Base-by-base conservation (phyloP, 2,329 filamentous ascomycete species). In the Exserohilum rostratum region DNA sequence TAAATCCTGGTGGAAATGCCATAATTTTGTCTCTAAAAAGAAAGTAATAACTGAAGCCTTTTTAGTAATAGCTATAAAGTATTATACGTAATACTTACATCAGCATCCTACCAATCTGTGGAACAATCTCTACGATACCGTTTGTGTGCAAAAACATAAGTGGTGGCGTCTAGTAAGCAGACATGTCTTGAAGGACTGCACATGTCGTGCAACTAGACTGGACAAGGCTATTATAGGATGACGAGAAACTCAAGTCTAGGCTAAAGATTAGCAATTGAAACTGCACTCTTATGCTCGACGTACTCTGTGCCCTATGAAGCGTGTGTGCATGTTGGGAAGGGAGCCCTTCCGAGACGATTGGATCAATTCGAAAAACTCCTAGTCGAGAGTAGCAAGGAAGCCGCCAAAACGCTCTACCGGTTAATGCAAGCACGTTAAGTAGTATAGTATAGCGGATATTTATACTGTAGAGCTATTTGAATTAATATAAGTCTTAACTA, bases 121-220 rank as follows among this genome's bases (percentile, higher is more conserved):
- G 76, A 40, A 96, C 90, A 52, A 90, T 74, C 65, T 90, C 84
- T 46, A 85, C 85, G 51, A 86, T 79, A 53, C 88, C 85, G 63
- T 90, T 88, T 11, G 77, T 68, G 67, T 92, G 84, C 70, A 87
- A 76, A 75, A 96, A 96, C 78, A 93, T 93, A 60, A 96, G 71
- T 2, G 84, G 78, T 0, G 92, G 92, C 47, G 87, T 85, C 76
- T 91, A 96, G 79, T 96, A 96, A 29, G 86, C 87, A n/a, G 91
- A 96, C 77, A 87, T 89, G 77, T 96, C 92, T 77, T 93, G 82
- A 33, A 80, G 86, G 37, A 96, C 89, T 51, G 83, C 85, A 72
- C 91, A 96, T 10, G 90, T 93, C 1, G 91, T 95, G 78, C 92
- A 96, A 60, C 86, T 78, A 40, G 83, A 87, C 13, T 68, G 74